Evolutionary conservation across 2,329 filamentous ascomycete species (phyloP), one percentile per base, ranked within the genome.

Genomic region (Bisporella sp.): DNA sequence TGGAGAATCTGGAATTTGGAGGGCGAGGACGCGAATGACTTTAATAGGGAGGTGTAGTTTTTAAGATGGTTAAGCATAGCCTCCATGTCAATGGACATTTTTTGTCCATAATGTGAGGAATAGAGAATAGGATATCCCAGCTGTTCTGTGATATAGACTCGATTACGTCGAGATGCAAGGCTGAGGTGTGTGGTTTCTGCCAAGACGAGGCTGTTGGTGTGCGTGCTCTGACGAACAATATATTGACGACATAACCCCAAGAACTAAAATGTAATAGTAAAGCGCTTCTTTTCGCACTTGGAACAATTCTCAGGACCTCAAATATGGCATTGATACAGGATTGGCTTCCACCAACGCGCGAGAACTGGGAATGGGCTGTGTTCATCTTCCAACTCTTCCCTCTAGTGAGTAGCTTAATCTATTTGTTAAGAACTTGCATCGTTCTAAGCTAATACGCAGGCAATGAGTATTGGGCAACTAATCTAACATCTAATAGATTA

Each of bases 291-390:
- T 21, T 3, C 21, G 21, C 21, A 21, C 35, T 37, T 37, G 4
- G 35, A 37, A 37, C 2, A 37, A 37, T n/a, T 42, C 41, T 42
- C n/a, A 42, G 11, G 13, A 28, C 41, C 28, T 21, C 41, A 3
- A 53, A 40, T 21, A 65, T 66, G 63, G 60, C 54, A 4, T 42
- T 65, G 3, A 41, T 63, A 32, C 50, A 64, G 32, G 58, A 61
- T 39, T 68, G 64, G 63, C 41, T 81, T 54, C 81, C 81, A 12
- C 81, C 81, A 5, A 78, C 73, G 50, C 71, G 72, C 57, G 75
- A 79, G 58, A 75, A 82, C 65, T 85, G 79, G 65, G 70, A 81
- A 48, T 58, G 71, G 31, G 64, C 82, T 7, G 64, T 81, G 35
- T 71, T 64, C 31, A 57, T 73, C 45, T 85, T 79, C 71, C 72